Evolutionary conservation across 257 asterid species (phyloP).

Genomic region (Nicotiana tabacum): DNA sequence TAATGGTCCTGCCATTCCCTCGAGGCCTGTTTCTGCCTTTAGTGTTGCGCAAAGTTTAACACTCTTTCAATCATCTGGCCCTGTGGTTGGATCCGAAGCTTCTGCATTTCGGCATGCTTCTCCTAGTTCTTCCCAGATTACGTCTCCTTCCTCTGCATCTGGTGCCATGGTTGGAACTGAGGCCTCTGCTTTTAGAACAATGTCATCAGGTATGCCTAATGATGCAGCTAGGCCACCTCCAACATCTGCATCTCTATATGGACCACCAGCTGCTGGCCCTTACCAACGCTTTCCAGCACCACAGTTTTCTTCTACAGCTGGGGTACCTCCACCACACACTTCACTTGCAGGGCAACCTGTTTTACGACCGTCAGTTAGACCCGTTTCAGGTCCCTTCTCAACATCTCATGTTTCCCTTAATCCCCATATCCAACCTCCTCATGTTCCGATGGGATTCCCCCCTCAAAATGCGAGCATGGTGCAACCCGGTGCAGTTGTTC

Average conservation of each 20-base stretch:
- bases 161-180: background rate
- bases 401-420: conserved; percentile 32
- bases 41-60: conserved; percentile 43
- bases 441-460: conserved; percentile 59
- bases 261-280: conserved; percentile 48
- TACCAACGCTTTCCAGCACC: conserved; percentile 55
- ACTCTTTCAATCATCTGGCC: conserved; percentile 44
- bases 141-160: background rate
- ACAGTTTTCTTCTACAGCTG: conserved; percentile 37
- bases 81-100: conserved; percentile 29
- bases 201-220: conserved; percentile 39
- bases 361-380: conserved; percentile 48
- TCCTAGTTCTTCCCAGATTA: background rate
- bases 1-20: conserved; percentile 37
- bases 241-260: conserved; percentile 46
- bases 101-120: background rate
- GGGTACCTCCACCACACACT: conserved; percentile 35
- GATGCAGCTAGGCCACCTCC: conserved; percentile 52
- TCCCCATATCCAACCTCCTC: conserved; percentile 45
- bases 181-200: conserved; percentile 44
- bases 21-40: conserved; percentile 46
- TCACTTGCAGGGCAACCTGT: conserved; percentile 39
- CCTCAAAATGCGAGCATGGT: conserved; percentile 45
- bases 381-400: conserved; percentile 35
- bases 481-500: conserved; percentile 35